phyloP scores from a whole-genome alignment of 768 basidiomycete species.

The Agrocybe pediades region DNA sequence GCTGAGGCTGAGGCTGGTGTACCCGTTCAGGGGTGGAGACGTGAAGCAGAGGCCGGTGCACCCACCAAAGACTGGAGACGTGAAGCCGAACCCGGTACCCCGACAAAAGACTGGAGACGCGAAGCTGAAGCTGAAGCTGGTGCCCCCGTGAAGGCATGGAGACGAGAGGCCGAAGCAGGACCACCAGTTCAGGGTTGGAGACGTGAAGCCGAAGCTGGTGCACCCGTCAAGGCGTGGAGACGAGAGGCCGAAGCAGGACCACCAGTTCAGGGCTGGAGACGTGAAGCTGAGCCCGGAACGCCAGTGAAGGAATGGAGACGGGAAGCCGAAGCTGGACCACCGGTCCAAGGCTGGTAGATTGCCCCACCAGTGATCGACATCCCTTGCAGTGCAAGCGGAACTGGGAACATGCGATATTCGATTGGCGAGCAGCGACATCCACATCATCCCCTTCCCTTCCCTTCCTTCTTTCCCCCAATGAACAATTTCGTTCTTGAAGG shows the following conservation, averaged over 20 bases:
- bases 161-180: conserved; percentile 14
- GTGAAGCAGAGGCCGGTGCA: not conserved
- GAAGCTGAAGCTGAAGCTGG: conserved; percentile 10
- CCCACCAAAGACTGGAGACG: conserved; percentile 13
- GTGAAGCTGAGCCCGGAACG: not conserved
- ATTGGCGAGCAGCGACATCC: not conserved
- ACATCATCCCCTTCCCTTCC: not conserved
- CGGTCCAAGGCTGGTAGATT: not conserved
- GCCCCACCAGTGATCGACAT: not conserved
- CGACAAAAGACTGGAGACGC: conserved; percentile 5
- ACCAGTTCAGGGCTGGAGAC: not conserved
- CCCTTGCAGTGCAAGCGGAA: not conserved
- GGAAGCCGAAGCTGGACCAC: conserved; percentile 3
- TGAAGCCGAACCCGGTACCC: conserved; percentile 13
- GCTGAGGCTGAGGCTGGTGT: conserved; percentile 10
- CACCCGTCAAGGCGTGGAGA: conserved; percentile 12
- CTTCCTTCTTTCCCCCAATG: too few relatives aligned
- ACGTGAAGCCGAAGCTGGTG: conserved; percentile 15
- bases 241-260: conserved; percentile 17
- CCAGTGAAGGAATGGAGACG: conserved; percentile 1
- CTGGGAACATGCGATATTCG: not conserved
- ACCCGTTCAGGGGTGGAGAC: too few relatives aligned
- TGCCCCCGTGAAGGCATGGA: conserved; percentile 12
- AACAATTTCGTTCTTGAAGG: not conserved
- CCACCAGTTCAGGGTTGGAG: conserved; percentile 17